A percentile compares a stretch with the other conserved stretches of the same genome.
These are phyloP conservation scores for Colletotrichum caudatum DNA, from an alignment of 2,329 filamentous ascomycete species.

Conservation along the genomic window DNA sequence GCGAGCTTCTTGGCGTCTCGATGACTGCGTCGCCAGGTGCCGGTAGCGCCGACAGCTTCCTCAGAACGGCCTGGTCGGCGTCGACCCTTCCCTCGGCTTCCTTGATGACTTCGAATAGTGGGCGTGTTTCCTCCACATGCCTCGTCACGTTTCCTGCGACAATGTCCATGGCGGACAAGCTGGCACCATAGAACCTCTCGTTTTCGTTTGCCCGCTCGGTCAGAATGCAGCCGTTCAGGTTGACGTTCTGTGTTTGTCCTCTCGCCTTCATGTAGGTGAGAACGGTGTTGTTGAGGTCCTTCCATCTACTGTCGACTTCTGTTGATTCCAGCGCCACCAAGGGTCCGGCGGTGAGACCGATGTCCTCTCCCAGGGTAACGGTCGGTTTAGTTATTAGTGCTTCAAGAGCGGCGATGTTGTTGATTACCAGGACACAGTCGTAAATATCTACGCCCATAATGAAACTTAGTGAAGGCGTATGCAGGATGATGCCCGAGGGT, in stretches of 20 bases:
- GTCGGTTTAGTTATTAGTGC: constrained; percentile 80
- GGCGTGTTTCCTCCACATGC: constrained; percentile 65
- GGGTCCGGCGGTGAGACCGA: constrained; percentile 82
- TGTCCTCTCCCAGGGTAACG: constrained; percentile 84
- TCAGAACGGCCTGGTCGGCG: constrained; percentile 76
- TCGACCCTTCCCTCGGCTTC: constrained; percentile 86
- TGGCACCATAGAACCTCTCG: constrained; percentile 67
- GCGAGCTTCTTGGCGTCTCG: constrained; percentile 56
- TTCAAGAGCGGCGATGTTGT: constrained; percentile 85
- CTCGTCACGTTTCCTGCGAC: constrained; percentile 68
- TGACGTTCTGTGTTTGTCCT: constrained; percentile 66
- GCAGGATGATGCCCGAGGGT: constrained; percentile 89
- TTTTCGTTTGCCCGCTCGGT: constrained; percentile 70
- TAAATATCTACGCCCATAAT: constrained; percentile 94
- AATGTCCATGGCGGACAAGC: constrained; percentile 66
- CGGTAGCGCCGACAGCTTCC: constrained; percentile 71
- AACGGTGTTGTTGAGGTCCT: constrained; percentile 66
- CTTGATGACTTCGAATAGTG: constrained; percentile 85
- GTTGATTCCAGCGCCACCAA: constrained; percentile 68
- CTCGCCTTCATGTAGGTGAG: constrained; percentile 70
- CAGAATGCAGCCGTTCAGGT: constrained; percentile 67
- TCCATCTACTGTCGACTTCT: constrained; percentile 64
- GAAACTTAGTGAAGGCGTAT: constrained; percentile 90
- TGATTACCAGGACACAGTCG: constrained; percentile 94
- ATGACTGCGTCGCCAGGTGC: constrained; percentile 80